Evolutionary conservation across 805 yeast genomes (phyloP).

Genomic region (Ogataea sp.): DNA sequence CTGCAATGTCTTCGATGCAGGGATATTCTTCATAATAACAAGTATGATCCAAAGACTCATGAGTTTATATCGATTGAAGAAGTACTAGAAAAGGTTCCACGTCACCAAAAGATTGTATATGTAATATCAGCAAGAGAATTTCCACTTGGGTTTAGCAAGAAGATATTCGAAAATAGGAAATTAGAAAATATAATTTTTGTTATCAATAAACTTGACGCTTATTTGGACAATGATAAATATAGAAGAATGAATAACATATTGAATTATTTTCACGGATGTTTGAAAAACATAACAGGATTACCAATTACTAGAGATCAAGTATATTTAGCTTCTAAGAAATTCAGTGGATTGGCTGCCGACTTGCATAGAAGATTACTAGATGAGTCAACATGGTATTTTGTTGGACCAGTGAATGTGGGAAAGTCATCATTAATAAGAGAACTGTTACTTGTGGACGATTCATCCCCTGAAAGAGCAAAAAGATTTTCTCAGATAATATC

Average conservation of each 20-base stretch:
- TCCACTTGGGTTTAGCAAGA: conserved; percentile 48
- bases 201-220: conserved; percentile 32
- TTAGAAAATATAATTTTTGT: conserved; percentile 31
- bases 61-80: conserved; percentile 21
- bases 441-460: conserved; percentile 5
- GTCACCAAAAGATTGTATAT: conserved; percentile 41
- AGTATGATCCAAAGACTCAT: conserved; percentile 28
- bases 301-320: conserved; percentile 25
- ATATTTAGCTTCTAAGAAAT: conserved; percentile 39
- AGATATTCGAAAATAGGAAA: conserved; percentile 26
- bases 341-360: conserved; percentile 41
- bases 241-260: conserved; percentile 18
- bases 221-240: conserved; percentile 14
- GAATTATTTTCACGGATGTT: conserved; percentile 23
- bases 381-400: conserved; percentile 39
- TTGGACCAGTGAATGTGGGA: conserved; percentile 67
- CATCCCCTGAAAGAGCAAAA: conserved; percentile 15
- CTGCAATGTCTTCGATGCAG: conserved; percentile 49
- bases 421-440: conserved; percentile 51
- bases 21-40: conserved; percentile 37
- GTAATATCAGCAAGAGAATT: conserved; percentile 64
- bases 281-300: conserved; percentile 21
- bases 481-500: conserved; percentile 38
- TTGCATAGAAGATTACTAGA: conserved; percentile 30
- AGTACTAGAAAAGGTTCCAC: conserved; percentile 32